Percentiles rank a stretch among this genome's conserved stretches.
Conservation (phyloP, 1,284 basidiomycete genomes). For the Fomitiporia mediterranea region DNA sequence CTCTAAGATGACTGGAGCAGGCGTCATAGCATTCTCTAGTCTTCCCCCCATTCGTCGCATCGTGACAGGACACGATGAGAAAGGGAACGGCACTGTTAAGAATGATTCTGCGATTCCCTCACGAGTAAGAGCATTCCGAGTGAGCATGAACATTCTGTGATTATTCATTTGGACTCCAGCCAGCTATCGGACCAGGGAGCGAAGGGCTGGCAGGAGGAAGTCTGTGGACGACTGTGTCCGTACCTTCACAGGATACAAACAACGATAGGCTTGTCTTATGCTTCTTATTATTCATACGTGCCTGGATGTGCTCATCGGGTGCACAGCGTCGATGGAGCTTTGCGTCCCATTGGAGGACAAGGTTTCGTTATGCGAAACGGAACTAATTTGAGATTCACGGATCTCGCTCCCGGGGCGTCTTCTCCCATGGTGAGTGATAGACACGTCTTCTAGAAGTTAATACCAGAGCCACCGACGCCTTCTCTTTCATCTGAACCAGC, state of each 20-base stretch:
- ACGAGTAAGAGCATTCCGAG: not conserved
- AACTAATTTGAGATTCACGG: constrained; percentile 48
- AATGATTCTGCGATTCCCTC: constrained; percentile 28
- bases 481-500: constrained; percentile 26
- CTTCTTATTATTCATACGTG: not conserved
- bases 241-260: constrained; percentile 55
- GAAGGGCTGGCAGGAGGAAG: constrained; percentile 31
- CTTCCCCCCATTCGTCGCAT: constrained; percentile 42
- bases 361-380: constrained; percentile 45
- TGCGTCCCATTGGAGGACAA: constrained; percentile 33
- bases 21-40: not conserved
- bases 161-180: constrained; percentile 28
- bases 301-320: constrained; percentile 1
- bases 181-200: constrained; percentile 23
- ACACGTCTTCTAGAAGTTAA: not conserved
- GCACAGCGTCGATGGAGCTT: constrained; percentile 47
- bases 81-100: constrained; percentile 34
- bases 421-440: constrained; percentile 45
- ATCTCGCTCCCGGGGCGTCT: constrained; percentile 48
- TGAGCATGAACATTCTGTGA: not conserved
- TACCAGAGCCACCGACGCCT: not conserved
- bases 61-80: constrained; percentile 43
- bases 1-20: not conserved
- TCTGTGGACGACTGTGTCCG: constrained; percentile 47
- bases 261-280: constrained; percentile 18